Conservation (phyloP, 2,329 filamentous ascomycete species). For the Diaporthe sp. region DNA sequence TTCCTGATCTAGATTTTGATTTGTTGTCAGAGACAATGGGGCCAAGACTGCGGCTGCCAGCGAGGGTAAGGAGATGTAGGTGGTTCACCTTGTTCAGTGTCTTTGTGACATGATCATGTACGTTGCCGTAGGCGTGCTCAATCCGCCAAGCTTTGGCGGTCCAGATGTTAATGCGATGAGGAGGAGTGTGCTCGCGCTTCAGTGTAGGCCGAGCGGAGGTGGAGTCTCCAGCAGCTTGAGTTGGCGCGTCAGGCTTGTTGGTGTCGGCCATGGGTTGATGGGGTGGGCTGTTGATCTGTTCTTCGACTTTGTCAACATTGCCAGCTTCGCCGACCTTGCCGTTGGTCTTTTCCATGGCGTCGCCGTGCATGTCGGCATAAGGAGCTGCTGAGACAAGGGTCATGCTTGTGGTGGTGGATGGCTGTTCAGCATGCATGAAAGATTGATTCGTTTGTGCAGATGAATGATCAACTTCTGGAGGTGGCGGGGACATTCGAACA, state of each 20-base stretch:
- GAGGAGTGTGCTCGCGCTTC: conserved; percentile 7
- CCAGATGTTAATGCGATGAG: not conserved
- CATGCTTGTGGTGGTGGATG: not conserved
- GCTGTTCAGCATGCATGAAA: not conserved
- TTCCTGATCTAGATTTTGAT: not conserved
- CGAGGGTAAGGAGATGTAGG: too few relatives aligned
- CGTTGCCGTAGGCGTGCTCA: not conserved
- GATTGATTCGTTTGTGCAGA: not conserved
- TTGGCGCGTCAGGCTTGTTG: not conserved
- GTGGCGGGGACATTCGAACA: not conserved
- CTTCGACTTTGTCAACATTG: not conserved
- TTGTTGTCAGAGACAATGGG: not conserved
- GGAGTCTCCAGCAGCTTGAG: not conserved
- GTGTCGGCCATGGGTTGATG: not conserved
- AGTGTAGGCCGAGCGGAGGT: not conserved
- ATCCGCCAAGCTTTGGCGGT: not conserved
- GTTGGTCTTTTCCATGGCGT: not conserved
- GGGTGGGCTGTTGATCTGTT: not conserved
- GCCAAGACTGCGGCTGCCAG: too few relatives aligned
- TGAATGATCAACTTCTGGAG: not conserved
- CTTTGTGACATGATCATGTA: not conserved
- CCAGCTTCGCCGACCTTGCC: not conserved
- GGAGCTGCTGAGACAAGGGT: not conserved
- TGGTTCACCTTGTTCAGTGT: not conserved
- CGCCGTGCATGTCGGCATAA: not conserved